Evolutionary conservation across 2,329 filamentous ascomycete species (phyloP), one percentile per base, ranked within the genome.

Genomic region (Cladorrhinum sp.): DNA sequence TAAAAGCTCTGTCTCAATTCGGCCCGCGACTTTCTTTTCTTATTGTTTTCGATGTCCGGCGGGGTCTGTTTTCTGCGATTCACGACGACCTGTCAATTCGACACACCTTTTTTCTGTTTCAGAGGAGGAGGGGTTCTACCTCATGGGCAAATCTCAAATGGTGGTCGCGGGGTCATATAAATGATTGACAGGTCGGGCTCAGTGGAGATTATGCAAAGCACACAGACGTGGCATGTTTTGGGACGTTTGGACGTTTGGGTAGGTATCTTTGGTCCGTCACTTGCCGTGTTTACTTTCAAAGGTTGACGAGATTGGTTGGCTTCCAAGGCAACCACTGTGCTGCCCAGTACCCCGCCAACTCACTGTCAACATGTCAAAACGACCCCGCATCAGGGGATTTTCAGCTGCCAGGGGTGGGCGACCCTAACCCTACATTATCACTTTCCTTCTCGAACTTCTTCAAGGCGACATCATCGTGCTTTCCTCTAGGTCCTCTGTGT

Each of bases 1-100:
- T 64, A 65, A 57, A 69, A 69, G 60, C 68, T 67, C 49, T 65
- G 63, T 20, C 65, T 38, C 24, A 65, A 62, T 50, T 65, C 62
- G 20, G 58, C 57, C 49, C 54, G 58, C 20, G 62, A 62, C 24
- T 53, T 65, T 20, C 54, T 53, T 7, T 16, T 18, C 10, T 45
- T 45, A 4, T 18, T 12, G 20, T 45, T 45, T 10, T 45, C 41
- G 16, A 13, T 45, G 8, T 13, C 8, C 41, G 41, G 20, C 16
- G 41, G 7, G n/a, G 3, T 8, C 18, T 4, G 41, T 18, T 45
- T 45, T 45, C 41, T 45, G 41, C 10, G 41, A 18, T 18, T 18
- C n/a, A 16, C n/a, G 5, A 45, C n/a, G 41, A 18, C n/a, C 3
- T 45, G 16, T 18, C 16, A 45, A 45, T 45, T 45, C 41, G n/a